These are phyloP conservation scores for Talaromyces sp. DNA, from an alignment of 2,329 filamentous ascomycete species.

Conservation along the genomic window DNA sequence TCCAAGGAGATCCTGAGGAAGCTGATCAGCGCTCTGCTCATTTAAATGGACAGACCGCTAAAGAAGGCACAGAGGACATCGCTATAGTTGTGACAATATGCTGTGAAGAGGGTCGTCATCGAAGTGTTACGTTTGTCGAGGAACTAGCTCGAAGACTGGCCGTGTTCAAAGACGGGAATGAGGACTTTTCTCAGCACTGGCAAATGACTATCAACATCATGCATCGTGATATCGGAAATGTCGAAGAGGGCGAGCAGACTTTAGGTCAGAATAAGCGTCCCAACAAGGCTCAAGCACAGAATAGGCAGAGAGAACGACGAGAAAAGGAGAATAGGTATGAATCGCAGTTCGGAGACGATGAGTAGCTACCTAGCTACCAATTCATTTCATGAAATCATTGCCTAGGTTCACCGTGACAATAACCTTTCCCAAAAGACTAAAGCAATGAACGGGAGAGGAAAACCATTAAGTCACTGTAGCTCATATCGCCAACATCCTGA, in stretches of 20 bases:
- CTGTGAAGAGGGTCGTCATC: not conserved
- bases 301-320: not conserved
- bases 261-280: not conserved
- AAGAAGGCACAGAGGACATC: not conserved
- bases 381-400: not conserved
- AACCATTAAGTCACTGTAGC: not conserved
- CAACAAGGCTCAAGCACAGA: not conserved
- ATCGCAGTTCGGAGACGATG: not conserved
- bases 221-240: not conserved
- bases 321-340: not conserved
- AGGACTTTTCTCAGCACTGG: not conserved
- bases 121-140: not conserved
- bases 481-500: not conserved
- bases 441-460: not conserved
- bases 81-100: not conserved
- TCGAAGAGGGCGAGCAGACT: not conserved
- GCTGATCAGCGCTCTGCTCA: not conserved
- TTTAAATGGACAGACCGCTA: not conserved
- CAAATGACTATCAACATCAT: not conserved
- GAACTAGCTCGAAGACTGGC: not conserved
- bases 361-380: not conserved
- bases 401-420: not conserved
- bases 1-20: not conserved
- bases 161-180: not conserved
- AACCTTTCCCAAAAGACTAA: not conserved